phyloP scores from a whole-genome alignment of 2,329 filamentous ascomycete species.

The Aspergillus brunneoviolaceus region DNA sequence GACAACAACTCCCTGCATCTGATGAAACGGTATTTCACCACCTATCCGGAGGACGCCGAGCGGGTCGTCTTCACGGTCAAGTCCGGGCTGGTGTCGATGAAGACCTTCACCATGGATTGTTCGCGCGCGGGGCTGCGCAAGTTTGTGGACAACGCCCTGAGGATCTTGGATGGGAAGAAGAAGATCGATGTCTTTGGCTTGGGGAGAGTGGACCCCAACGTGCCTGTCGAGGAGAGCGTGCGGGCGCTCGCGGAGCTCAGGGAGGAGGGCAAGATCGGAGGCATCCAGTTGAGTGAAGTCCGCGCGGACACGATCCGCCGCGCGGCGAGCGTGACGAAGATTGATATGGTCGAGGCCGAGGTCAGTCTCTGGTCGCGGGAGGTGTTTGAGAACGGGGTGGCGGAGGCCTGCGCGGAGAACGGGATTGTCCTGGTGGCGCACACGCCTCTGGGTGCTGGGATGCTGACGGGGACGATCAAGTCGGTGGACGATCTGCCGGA shows the following conservation, averaged over 20 bases:
- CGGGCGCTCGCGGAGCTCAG: constrained; percentile 30
- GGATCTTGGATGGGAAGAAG: constrained; percentile 31
- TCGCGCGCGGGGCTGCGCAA: no score
- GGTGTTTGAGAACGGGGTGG: constrained; percentile 50
- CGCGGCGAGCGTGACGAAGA: constrained; percentile 40
- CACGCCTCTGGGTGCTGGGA: constrained; percentile 64
- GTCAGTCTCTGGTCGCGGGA: constrained; percentile 55
- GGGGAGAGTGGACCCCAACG: constrained; percentile 53
- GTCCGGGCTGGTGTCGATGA: constrained; percentile 31
- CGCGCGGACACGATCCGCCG: constrained; percentile 34
- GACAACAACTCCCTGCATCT: constrained; percentile 30
- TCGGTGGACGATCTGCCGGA: constrained; percentile 56
- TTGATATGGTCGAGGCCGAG: constrained; percentile 57
- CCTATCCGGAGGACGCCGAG: constrained; percentile 28
- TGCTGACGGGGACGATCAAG: constrained; percentile 57
- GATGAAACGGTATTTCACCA: constrained; percentile 27
- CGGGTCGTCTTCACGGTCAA: constrained; percentile 30
- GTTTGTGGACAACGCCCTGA: no score
- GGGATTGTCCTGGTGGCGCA: constrained; percentile 71
- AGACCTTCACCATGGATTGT: constrained; percentile 44
- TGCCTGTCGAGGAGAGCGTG: constrained; percentile 48
- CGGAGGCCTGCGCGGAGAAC: constrained; percentile 59
- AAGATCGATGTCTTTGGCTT: constrained; percentile 58
- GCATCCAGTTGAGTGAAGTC: constrained; percentile 38
- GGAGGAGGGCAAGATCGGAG: constrained; percentile 38